A percentile compares a stretch with the other conserved stretches of the same genome.
Evolutionary conservation across 176 grass and related monocot genomes (phyloP).

Genomic region (Oryza longistaminata): DNA sequence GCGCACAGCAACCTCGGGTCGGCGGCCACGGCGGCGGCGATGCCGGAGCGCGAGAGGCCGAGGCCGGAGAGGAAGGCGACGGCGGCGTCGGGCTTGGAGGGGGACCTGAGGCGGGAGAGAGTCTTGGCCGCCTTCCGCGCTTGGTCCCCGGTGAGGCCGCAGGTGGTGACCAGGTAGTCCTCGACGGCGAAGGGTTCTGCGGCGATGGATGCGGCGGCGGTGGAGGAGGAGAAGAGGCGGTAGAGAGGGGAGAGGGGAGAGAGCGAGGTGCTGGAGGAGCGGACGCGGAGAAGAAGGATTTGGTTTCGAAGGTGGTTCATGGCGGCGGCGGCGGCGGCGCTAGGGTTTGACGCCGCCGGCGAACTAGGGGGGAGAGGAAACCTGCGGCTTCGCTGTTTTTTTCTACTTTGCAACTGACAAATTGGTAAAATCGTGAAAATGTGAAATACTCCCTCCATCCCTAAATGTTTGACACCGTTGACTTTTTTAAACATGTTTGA

Average conservation of each 20-base stretch:
- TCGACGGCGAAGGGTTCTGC: constrained; percentile 21
- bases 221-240: neutral
- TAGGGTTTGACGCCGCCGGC: no score
- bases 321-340: no score
- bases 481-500: no score
- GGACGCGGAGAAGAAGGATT: neutral
- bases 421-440: no score
- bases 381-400: no score
- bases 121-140: neutral
- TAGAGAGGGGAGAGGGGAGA: neutral
- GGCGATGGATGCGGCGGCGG: neutral
- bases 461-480: no score
- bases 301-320: no score
- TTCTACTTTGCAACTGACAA: no score
- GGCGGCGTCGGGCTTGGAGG: constrained; percentile 37
- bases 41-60: constrained; percentile 13
- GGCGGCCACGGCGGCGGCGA: constrained; percentile 7
- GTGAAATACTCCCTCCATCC: no score
- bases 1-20: constrained; percentile 13
- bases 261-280: neutral
- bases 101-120: constrained; percentile 14
- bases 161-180: constrained; percentile 43
- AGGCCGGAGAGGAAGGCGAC: constrained; percentile 33
- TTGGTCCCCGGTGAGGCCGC: constrained; percentile 10
- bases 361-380: no score